phyloP scores from a whole-genome alignment of 148 eudicot species.

The Camellia lanceoleosa region DNA sequence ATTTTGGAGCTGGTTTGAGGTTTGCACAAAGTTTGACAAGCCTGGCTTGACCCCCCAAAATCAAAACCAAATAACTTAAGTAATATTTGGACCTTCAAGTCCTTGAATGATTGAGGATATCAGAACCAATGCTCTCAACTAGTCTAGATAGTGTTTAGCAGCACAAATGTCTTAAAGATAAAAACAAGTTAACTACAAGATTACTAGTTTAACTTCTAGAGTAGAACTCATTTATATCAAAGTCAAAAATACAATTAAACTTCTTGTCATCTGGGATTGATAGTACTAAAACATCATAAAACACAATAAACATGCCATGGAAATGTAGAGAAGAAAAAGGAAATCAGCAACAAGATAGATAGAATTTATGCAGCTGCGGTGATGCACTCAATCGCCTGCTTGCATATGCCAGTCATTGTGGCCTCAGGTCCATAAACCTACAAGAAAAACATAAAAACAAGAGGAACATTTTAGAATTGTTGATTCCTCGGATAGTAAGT shows the following conservation, averaged over 20 bases:
- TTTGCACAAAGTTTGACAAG: no score
- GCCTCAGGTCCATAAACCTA: constrained; percentile 96
- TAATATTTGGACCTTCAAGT: no score
- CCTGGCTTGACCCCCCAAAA: no score
- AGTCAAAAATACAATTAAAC: not conserved
- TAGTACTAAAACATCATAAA: not conserved
- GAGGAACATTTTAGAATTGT: not conserved
- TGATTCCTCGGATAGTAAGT: not conserved
- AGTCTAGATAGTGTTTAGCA: no score
- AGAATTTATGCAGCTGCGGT: constrained; percentile 56
- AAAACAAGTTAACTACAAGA: not conserved
- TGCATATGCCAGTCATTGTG: constrained; percentile 99
- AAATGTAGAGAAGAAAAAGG: constrained; percentile 15
- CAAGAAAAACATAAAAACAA: constrained; percentile 6
- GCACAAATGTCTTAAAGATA: no score
- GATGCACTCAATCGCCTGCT: constrained; percentile 93
- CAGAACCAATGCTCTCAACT: no score
- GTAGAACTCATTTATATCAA: not conserved
- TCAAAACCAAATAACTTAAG: no score
- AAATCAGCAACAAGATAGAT: not conserved
- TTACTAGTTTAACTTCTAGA: not conserved
- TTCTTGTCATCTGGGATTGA: not conserved
- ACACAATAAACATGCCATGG: not conserved
- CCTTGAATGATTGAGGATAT: no score
- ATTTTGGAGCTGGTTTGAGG: no score